phyloP scores from a whole-genome alignment of 768 basidiomycete genomes.

The Russula griseocarnosa region DNA sequence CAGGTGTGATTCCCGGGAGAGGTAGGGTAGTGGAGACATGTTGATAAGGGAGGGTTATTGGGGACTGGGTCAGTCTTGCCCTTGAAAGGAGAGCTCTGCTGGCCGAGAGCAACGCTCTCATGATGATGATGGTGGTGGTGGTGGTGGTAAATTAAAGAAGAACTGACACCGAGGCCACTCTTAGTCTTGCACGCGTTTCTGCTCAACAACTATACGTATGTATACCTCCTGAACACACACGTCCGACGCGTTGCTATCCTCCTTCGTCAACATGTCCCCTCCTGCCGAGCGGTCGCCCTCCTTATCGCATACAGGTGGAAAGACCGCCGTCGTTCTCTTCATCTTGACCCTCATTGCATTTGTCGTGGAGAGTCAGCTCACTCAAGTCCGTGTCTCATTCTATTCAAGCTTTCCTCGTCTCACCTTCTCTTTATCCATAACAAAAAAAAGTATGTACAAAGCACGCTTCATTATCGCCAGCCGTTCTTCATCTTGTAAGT shows the following conservation, averaged over 20 bases:
- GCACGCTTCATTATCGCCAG: slow-evolving; percentile 69
- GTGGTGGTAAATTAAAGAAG: neutral
- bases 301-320: slow-evolving; percentile 38
- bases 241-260: neutral
- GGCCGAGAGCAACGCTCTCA: slow-evolving; percentile 61
- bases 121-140: slow-evolving; percentile 40
- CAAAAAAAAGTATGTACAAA: slow-evolving; percentile 68
- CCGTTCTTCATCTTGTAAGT: slow-evolving; percentile 93
- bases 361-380: slow-evolving; percentile 69
- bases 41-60: slow-evolving; percentile 33
- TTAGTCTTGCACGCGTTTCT: neutral
- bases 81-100: slow-evolving; percentile 59
- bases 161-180: neutral
- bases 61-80: slow-evolving; percentile 37
- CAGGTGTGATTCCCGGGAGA: slow-evolving; percentile 34
- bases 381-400: slow-evolving; percentile 50
- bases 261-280: slow-evolving; percentile 1
- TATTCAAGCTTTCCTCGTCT: neutral
- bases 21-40: slow-evolving; percentile 31
- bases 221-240: neutral
- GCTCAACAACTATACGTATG: neutral
- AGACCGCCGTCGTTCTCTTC: slow-evolving; percentile 53
- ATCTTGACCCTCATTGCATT: slow-evolving; percentile 61
- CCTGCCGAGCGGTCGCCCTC: slow-evolving; percentile 3
- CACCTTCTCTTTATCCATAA: neutral